Conservation (phyloP, 2,329 filamentous ascomycete species). For the Ceratocystis lukuohia region DNA sequence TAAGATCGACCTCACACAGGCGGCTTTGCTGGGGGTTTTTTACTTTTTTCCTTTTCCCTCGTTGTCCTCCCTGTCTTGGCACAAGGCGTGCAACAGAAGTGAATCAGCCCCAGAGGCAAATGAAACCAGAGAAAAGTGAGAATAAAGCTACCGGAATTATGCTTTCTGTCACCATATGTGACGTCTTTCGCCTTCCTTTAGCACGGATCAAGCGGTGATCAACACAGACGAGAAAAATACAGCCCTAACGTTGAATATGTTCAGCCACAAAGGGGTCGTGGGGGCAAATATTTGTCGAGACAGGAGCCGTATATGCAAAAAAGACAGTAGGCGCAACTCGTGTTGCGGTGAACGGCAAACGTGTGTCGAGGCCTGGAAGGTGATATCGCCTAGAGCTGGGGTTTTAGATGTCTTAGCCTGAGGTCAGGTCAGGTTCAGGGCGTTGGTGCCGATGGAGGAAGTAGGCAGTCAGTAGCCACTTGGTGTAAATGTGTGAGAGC, state of each 20-base stretch:
- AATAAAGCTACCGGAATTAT: neutral
- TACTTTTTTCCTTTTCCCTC: neutral
- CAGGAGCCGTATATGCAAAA: neutral
- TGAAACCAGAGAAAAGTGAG: neutral
- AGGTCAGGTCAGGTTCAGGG: neutral
- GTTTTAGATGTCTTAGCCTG: neutral
- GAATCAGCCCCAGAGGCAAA: constrained; percentile 7
- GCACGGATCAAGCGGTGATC: neutral
- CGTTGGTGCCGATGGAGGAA: neutral
- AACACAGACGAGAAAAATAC: neutral
- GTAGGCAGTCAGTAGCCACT: neutral
- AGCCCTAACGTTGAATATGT: neutral
- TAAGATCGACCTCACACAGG: neutral
- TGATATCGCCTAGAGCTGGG: neutral
- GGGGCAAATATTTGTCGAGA: neutral
- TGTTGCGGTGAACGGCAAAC: neutral
- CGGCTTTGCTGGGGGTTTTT: neutral
- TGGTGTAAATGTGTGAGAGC: neutral
- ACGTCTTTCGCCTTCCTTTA: neutral
- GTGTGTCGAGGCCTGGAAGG: neutral
- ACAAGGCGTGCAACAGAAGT: neutral
- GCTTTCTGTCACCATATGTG: neutral
- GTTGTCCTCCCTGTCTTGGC: neutral
- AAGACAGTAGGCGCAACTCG: neutral
- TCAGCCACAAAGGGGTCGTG: neutral